Evolutionary conservation across 2,329 filamentous ascomycete species (phyloP), one percentile per base, ranked within the genome.

Genomic region (Colletotrichum lini): DNA sequence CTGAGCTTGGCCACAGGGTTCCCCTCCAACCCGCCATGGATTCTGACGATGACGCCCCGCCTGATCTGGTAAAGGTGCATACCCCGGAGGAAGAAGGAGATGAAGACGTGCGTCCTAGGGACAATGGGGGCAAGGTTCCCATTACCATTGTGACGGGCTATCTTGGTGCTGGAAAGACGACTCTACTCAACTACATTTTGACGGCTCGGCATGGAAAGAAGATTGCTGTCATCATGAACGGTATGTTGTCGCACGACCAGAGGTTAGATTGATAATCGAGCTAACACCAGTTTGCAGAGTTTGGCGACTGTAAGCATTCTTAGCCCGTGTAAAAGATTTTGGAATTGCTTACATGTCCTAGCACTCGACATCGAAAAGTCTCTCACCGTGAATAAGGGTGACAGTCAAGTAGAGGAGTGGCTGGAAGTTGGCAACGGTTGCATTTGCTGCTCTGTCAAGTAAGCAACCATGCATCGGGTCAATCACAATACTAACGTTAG

Each of bases 401-500:
- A 91, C 49, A 90, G 96, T 78, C 89, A 94, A 78, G 93, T 96
- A 8, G 92, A 96, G 79, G 95, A 98, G 85, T 99, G 97, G 94
- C 90, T 99, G 38, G 95, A 98, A 73, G 91, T 99, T 64, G 95
- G 94, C 63, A 99, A 99, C 76, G 96, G 96, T 73, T 99, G 96
- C 80, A 95, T 99, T 75, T 99, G 96, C 84, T 99, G 96, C 83
- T 97, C 95, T 3, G 95, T 98, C 77, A 99, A 98, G 91, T 95
- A 86, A 68, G 79, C 0, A 10, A 42, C 16, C 16, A 23, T 47
- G 21, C 10, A 21, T 30, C 49, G 2, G 53, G 10, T 40, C 5
- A 38, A 13, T 38, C 44, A 10, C 38, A 16, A 44, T 35, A 49
- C 30, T 23, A 9, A 49, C 54, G 30, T 23, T 3, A 53, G 50